Base-by-base conservation (phyloP, 805 yeast species). In the Isabelozyma rhagii region DNA sequence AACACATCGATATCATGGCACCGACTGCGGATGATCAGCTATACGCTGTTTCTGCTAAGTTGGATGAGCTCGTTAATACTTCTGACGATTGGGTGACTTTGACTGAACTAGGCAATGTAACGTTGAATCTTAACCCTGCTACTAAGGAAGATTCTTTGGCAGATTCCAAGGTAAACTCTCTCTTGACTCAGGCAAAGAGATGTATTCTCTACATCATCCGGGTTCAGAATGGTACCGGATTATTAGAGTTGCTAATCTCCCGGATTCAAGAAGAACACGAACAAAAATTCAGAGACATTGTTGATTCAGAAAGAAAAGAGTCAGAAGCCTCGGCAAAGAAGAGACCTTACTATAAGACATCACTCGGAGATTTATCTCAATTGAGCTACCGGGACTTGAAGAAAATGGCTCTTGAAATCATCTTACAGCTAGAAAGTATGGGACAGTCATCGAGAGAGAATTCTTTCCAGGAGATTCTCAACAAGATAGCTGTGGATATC, bases 401-500 rank as follows among this genome's bases (percentile, higher is more conserved):
- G 66, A 84, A 82, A 52, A 69, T 81, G 56, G 85, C 96, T 0
- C 68, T 94, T 36, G 91, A 87, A 56, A 79, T 85, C 50, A 78
- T 93, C 3, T 71, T 91, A 47, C 89, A 89, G 57, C 70, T 94
- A 46, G 97, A 93, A 60, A 63, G 76, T 1, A 67, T 80, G 61
- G 91, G 89, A 1, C 67, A 75, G 39, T 76, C 92, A 8, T 74
- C 85, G 3, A 77, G 96, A 51, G 71, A 77, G 31, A 82, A 89
- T 61, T 82, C 86, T 15, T 89, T 84, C 65, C 98, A 94, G 62
- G 83, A 80, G 18, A 62, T 94, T 11, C 68, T 94, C 51, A 90
- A 91, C 60, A 89, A 88, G 54, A 85, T 94, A 53, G 96, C 97
- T 0, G 69, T 78, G 47, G 97, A 93, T 54, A 89, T 94, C 54